Base-by-base conservation (phyloP, 306 rosid genomes). In the Castanospermum australe region DNA sequence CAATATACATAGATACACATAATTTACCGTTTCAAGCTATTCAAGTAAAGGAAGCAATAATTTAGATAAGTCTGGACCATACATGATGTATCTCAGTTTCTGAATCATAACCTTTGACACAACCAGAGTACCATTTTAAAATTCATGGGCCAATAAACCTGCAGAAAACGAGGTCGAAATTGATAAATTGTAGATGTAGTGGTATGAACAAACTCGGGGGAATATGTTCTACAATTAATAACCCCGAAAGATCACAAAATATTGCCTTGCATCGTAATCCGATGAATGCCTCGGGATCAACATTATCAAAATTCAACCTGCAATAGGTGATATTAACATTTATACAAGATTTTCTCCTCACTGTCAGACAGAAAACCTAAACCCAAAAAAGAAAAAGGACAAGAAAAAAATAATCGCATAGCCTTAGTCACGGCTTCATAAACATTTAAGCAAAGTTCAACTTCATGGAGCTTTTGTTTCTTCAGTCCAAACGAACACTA, bases 121-220 rank as follows among this genome's bases (percentile, higher is more conserved):
- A 77, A 50, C 97, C 99, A 15, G 82, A 28, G 67, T 95, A 95
- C 69, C 93, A 91, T 73, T 82, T 82, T 18, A 84, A n/a, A 86
- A 86, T 95, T 98, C 94, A 95, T 84, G 42, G 99, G 99, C 99
- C 99, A 95, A 79, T 89, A 89, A 83, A 95, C 94, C 99, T 95
- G 91, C 77, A 83, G 51, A 62, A 61, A 82, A 74, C 64, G 57
- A 82, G 42, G 73, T 33, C 36, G 8, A 41, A 60, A 24, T 55
- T 60, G 57, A 25, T 80, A 48, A 52, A 60, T 24, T 51, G 68
- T 52, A 76, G 65, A n/a, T n/a, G n/a, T n/a, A n/a, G n/a, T 21
- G 71, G 63, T 12, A 84, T 42, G 72, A 80, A 73, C 65, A 69
- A 55, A 81, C 14, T 47, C 80, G 24, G 55, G 12, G 20, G 52